phyloP scores from a whole-genome alignment of 2,329 filamentous ascomycete genomes.

The Trichoderma lentiforme region DNA sequence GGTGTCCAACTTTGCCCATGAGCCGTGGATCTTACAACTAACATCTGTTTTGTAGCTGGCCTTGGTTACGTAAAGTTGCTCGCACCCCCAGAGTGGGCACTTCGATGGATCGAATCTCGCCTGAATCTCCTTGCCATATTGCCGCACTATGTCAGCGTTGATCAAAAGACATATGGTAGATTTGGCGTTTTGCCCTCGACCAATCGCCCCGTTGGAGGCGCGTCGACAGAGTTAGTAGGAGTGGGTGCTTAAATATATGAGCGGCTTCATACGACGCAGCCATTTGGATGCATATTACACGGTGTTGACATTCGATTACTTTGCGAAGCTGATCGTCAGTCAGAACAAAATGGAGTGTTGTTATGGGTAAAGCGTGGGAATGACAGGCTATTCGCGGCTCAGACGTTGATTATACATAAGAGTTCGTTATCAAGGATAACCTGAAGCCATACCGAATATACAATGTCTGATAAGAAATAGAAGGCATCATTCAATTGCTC shows the following conservation, averaged over 20 bases:
- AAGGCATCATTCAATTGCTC: not conserved
- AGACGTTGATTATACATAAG: not conserved
- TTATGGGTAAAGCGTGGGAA: not conserved
- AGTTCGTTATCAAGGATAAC: not conserved
- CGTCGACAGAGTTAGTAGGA: slow-evolving; percentile 58
- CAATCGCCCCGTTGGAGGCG: slow-evolving; percentile 38
- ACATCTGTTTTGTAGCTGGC: slow-evolving; percentile 55
- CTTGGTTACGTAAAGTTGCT: slow-evolving; percentile 86
- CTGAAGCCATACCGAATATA: not conserved
- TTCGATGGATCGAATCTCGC: slow-evolving; percentile 86
- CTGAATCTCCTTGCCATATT: slow-evolving; percentile 79
- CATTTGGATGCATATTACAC: not conserved
- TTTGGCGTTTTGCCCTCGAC: slow-evolving; percentile 79
- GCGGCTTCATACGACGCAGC: not conserved
- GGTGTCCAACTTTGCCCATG: slow-evolving; percentile 31
- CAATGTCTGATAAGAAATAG: not conserved
- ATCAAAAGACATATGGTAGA: slow-evolving; percentile 92
- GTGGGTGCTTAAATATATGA: slow-evolving; percentile 23
- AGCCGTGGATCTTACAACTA: not conserved
- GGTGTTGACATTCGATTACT: not conserved
- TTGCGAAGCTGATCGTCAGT: not conserved
- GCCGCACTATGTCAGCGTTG: slow-evolving; percentile 89
- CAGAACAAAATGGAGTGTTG: not conserved
- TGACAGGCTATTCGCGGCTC: not conserved
- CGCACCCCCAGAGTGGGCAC: slow-evolving; percentile 80